These are phyloP conservation scores for Eimeria sp. DNA, from an alignment of 169 alveolate species.

Conservation along the genomic window DNA sequence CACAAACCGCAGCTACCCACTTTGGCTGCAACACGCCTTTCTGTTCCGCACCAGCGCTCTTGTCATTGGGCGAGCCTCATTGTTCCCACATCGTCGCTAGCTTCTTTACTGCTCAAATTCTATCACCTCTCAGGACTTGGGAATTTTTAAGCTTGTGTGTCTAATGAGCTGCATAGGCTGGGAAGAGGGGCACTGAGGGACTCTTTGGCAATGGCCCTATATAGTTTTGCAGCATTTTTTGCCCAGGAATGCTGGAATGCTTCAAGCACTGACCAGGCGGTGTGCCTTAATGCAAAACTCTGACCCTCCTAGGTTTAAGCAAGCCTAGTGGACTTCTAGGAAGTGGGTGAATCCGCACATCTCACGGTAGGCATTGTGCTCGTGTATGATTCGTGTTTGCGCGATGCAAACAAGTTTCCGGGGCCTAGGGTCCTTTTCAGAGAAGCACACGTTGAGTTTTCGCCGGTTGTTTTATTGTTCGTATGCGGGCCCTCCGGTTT, in stretches of 20 bases:
- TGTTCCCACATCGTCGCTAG: not conserved
- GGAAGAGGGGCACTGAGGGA: not conserved
- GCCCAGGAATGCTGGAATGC: too few relatives aligned
- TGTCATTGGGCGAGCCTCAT: not conserved
- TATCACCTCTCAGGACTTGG: not conserved
- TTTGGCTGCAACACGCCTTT: not conserved
- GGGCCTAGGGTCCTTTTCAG: not conserved
- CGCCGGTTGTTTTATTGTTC: not conserved
- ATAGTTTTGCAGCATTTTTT: too few relatives aligned
- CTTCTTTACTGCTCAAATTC: not conserved
- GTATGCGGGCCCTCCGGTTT: not conserved
- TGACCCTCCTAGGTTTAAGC: not conserved
- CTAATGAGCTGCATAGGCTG: not conserved
- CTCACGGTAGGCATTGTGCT: not conserved
- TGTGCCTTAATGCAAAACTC: not conserved
- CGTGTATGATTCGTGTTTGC: not conserved
- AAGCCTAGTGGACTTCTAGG: not conserved
- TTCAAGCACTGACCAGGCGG: too few relatives aligned
- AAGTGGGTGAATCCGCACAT: not conserved
- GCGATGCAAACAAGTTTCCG: not conserved
- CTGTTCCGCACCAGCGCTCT: not conserved
- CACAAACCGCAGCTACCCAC: not conserved
- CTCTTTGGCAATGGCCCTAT: too few relatives aligned
- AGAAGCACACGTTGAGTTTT: not conserved
- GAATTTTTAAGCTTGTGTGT: not conserved